A percentile compares a stretch with the other conserved stretches of the same genome.
Conservation (phyloP, 1,139 yeast genomes). For the Taphrina pruni region DNA sequence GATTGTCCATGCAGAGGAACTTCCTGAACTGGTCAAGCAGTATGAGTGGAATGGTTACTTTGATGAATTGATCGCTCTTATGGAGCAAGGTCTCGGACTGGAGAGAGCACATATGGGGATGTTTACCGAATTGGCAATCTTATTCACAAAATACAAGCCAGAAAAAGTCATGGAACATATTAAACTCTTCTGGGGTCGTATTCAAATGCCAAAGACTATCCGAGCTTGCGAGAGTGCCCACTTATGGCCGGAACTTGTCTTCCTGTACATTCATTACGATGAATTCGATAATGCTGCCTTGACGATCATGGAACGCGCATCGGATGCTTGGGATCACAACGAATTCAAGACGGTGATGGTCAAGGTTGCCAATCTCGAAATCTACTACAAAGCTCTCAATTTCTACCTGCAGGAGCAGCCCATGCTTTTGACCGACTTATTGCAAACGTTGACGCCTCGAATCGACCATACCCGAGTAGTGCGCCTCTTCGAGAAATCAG, state of each 20-base stretch:
- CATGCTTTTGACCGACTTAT: conserved; percentile 81
- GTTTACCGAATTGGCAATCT: conserved; percentile 93
- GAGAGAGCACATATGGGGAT: conserved; percentile 99
- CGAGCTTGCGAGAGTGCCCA: conserved; percentile 93
- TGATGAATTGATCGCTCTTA: conserved; percentile 85
- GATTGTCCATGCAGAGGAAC: conserved; percentile 96
- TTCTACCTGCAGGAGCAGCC: conserved; percentile 94
- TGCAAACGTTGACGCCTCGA: conserved; percentile 85
- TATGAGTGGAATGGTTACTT: conserved; percentile 92
- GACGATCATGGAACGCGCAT: conserved; percentile 95
- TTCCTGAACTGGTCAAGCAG: conserved; percentile 83
- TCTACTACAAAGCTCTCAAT: conserved; percentile 94
- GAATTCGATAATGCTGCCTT: conserved; percentile 99
- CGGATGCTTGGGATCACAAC: conserved; percentile 89
- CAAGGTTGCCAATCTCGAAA: conserved; percentile 94
- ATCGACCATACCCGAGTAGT: conserved; percentile 95
- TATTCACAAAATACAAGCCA: conserved; percentile 89
- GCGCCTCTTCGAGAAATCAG: conserved; percentile 91
- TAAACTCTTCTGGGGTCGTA: conserved; percentile 96
- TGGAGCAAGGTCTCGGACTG: conserved; percentile 92
- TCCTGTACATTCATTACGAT: conserved; percentile 96
- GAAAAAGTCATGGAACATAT: conserved; percentile 94
- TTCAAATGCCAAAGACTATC: conserved; percentile 95
- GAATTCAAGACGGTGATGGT: conserved; percentile 94
- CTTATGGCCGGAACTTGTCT: conserved; percentile 93